Evolutionary conservation across 345 rosid species (phyloP), one percentile per base, ranked within the genome.

Genomic region (Combretum micranthum): DNA sequence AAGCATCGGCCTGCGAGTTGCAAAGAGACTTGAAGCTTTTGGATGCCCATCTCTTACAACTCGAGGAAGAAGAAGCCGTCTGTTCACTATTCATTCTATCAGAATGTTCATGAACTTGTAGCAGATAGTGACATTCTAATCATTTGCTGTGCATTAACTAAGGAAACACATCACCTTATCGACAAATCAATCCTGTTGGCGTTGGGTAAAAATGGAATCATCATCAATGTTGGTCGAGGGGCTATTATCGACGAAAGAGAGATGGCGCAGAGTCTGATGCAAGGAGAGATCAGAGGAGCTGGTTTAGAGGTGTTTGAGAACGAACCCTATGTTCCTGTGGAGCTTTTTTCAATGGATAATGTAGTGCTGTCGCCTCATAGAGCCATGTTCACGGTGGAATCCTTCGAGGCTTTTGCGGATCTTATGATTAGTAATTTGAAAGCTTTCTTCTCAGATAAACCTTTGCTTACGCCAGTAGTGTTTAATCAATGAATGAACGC

Each of bases 231-330:
- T 18, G 76, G 71, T 11, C 82, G 82, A 2, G 78, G 78, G 37
- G 53, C 67, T 12, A 64, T 77, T 32, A 26, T 73, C 10, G 74
- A 77, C 15, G 78, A 77, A 66, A 67, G 74, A 57, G 78, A 70
- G 63, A 26, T 73, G 71, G 76, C 64, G 39, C 50, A 47, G 60
- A 64, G 70, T 62, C 53, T 77, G 63, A 59, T 64, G 44, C 47
- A 16, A 21, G 74, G 82, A 37, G 73, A 73, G 46, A 52, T 73
- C 45, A 65, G 60, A 23, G 82, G 82, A 10, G 76, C 78, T 44
- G 78, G 78, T 8, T 59, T 77, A 57, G 78, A 77, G 53, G 82
- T 77, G 64, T 73, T 70, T 53, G 78, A 70, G 76, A 42, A 73
- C 53, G 78, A 77, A 54, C 78, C 78, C 26, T 2, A 58, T 56